These are phyloP conservation scores for Erucastrum elatum DNA, from an alignment of 345 rosid species.

Conservation along the genomic window DNA sequence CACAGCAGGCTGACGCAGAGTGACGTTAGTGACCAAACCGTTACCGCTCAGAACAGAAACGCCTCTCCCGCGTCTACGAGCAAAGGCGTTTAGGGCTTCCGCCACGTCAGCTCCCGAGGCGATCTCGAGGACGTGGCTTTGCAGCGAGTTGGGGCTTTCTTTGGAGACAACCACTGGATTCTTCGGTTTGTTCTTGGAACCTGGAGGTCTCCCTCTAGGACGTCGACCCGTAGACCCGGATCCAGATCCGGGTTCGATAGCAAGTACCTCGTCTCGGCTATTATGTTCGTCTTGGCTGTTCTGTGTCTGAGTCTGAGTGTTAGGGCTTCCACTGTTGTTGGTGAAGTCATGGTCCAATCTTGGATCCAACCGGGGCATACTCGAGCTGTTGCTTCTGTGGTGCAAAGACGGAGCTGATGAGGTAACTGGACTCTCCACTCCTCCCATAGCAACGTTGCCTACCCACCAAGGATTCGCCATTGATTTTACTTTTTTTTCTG, in stretches of 20 bases:
- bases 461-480: constrained; percentile 97
- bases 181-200: constrained; percentile 84
- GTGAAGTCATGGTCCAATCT: constrained; percentile 63
- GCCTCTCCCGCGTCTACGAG: constrained; percentile 71
- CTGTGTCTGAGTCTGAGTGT: constrained; percentile 35
- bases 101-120: constrained; percentile 70
- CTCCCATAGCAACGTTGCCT: constrained; percentile 68
- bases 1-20: constrained; percentile 77
- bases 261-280: constrained; percentile 34
- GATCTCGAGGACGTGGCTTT: constrained; percentile 85
- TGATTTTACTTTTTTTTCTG: not conserved
- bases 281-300: constrained; percentile 51
- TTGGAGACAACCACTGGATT: constrained; percentile 72
- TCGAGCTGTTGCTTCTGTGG: constrained; percentile 43
- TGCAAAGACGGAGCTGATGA: constrained; percentile 54
- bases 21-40: constrained; percentile 73
- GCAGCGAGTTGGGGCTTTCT: constrained; percentile 81
- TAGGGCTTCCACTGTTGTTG: constrained; percentile 42
- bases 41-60: constrained; percentile 80
- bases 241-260: constrained; percentile 29
- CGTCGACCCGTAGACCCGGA: constrained; percentile 62
- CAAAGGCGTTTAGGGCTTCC: constrained; percentile 61
- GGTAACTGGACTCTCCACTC: constrained; percentile 45
- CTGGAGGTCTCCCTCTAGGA: constrained; percentile 83
- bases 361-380: constrained; percentile 44